phyloP scores from a whole-genome alignment of 2,329 filamentous ascomycete genomes.

The Capronia americana region DNA sequence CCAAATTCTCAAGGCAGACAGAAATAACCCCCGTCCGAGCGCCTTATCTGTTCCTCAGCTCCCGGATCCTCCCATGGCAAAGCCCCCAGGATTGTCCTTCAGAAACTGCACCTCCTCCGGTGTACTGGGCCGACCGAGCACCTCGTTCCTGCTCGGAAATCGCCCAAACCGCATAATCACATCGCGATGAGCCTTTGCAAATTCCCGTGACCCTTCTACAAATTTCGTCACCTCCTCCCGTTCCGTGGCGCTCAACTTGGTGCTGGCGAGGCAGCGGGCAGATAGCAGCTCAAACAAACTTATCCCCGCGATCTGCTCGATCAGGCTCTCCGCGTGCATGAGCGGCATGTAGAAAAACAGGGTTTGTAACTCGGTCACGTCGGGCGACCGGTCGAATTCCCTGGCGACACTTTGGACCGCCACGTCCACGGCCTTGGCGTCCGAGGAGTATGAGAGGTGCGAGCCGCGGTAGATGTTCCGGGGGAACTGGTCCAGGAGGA shows the following conservation, averaged over 20 bases:
- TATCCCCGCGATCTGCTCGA: conserved; percentile 43
- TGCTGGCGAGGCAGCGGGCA: conserved; percentile 25
- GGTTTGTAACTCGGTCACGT: conserved; percentile 37
- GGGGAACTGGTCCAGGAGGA: conserved; percentile 50
- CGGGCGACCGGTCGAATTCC: conserved; percentile 40
- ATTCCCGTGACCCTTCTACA: conserved; percentile 34
- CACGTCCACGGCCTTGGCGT: conserved; percentile 41
- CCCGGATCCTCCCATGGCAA: conserved; percentile 6
- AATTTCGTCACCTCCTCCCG: conserved; percentile 27
- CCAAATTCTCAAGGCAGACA: neutral
- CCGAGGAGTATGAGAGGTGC: conserved; percentile 44
- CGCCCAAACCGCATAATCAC: conserved; percentile 39
- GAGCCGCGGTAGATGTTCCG: conserved; percentile 48
- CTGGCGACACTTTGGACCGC: conserved; percentile 42
- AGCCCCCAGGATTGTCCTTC: conserved; percentile 32
- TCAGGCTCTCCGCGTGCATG: conserved; percentile 46
- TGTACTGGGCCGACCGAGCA: conserved; percentile 37
- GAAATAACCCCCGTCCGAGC: neutral
- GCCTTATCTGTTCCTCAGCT: neutral
- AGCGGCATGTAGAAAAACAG: conserved; percentile 45
- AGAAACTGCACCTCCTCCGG: conserved; percentile 32
- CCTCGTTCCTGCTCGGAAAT: conserved; percentile 41
- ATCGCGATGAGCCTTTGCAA: conserved; percentile 37
- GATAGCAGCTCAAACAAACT: conserved; percentile 39
- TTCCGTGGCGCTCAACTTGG: conserved; percentile 4